Conservation (phyloP, 495 filamentous ascomycete species). For the Entonaema liquescens region DNA sequence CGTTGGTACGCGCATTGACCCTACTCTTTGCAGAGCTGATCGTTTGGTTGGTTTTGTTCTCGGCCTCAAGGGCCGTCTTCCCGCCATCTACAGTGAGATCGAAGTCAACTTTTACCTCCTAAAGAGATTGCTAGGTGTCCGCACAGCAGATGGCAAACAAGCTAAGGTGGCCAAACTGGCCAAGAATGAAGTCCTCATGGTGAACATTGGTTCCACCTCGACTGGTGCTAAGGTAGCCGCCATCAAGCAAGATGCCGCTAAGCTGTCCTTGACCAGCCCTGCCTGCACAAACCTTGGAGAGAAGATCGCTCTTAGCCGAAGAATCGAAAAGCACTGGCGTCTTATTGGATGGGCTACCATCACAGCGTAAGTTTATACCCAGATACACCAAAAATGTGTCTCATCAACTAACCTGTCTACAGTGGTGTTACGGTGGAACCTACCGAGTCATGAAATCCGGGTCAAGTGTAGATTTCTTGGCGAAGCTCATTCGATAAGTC, state of each 20-base stretch:
- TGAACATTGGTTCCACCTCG: slow-evolving; percentile 97
- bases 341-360: slow-evolving; percentile 98
- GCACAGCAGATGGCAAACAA: slow-evolving; percentile 98
- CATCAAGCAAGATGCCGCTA: slow-evolving; percentile 96
- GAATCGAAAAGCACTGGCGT: slow-evolving; percentile 99
- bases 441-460: slow-evolving; percentile 32
- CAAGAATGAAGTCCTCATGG: slow-evolving; percentile 99
- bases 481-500: slow-evolving; percentile 2
- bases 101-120: slow-evolving; percentile 99
- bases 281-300: slow-evolving; percentile 60
- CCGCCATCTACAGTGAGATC: slow-evolving; percentile 94
- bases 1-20: slow-evolving; percentile 96
- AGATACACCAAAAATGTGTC: slow-evolving; percentile 14
- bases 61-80: slow-evolving; percentile 88
- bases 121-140: slow-evolving; percentile 91
- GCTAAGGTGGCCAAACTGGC: slow-evolving; percentile 97
- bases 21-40: slow-evolving; percentile 96
- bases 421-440: slow-evolving; percentile 55
- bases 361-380: slow-evolving; percentile 50
- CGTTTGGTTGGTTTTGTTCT: slow-evolving; percentile 98
- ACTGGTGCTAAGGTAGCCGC: slow-evolving; percentile 94
- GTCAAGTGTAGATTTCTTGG: not conserved
- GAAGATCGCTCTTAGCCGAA: slow-evolving; percentile 94
- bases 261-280: slow-evolving; percentile 64
- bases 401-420: slow-evolving; percentile 21